Percentiles rank a stretch among this genome's conserved stretches.
These are phyloP conservation scores for Fusarium caatingaense DNA, from an alignment of 2,329 filamentous ascomycete genomes.

Conservation along the genomic window DNA sequence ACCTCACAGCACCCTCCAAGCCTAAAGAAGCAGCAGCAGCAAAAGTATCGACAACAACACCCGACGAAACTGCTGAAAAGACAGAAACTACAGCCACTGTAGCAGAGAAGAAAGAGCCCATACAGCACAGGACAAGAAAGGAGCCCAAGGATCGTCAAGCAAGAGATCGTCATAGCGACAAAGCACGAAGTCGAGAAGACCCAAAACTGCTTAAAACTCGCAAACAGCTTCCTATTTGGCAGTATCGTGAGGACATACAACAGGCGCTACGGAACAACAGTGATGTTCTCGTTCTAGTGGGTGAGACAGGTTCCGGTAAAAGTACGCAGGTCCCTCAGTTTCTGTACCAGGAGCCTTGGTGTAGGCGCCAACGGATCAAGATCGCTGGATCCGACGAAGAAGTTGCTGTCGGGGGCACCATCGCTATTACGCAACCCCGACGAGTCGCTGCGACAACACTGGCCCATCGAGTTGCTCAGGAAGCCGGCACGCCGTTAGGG, in stretches of 20 bases:
- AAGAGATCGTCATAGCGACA: constrained; percentile 24
- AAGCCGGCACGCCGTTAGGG: constrained; percentile 68
- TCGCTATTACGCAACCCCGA: constrained; percentile 94
- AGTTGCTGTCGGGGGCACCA: constrained; percentile 76
- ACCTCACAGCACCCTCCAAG: constrained; percentile 55
- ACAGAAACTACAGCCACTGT: constrained; percentile 1
- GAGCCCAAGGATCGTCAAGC: constrained; percentile 9
- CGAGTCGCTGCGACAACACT: constrained; percentile 93
- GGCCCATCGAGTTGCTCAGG: constrained; percentile 86
- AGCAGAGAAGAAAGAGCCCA: constrained; percentile 3
- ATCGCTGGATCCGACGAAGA: constrained; percentile 55
- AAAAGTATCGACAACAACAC: constrained; percentile 10
- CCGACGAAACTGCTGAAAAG: background rate
- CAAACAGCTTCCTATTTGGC: constrained; percentile 83
- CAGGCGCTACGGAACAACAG: constrained; percentile 67
- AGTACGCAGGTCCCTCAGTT: constrained; percentile 97
- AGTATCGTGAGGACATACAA: constrained; percentile 76
- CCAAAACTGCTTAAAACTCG: constrained; percentile 60
- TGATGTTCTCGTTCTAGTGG: constrained; percentile 85
- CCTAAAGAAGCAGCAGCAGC: constrained; percentile 25
- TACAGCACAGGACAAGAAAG: constrained; percentile 11
- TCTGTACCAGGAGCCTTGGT: constrained; percentile 83
- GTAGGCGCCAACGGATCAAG: constrained; percentile 68
- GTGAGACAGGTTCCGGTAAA: constrained; percentile 96
- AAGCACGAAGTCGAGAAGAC: constrained; percentile 45